Conservation (phyloP, 495 filamentous ascomycete genomes). For the Aspergillus mulundensis region DNA sequence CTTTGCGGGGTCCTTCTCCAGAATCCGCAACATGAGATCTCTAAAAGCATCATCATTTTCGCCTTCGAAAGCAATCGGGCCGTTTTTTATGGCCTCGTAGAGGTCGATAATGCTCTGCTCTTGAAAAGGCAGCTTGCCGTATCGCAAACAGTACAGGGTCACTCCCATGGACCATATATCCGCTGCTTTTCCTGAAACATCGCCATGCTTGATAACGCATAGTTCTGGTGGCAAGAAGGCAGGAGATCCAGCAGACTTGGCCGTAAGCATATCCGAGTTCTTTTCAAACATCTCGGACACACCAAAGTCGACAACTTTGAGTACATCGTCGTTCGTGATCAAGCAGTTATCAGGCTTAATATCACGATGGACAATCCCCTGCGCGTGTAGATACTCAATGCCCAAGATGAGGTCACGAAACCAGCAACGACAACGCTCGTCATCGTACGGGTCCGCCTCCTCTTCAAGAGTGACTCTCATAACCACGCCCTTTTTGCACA, state of each 20-base stretch:
- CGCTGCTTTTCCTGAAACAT: slow-evolving; percentile 81
- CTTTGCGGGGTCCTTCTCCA: slow-evolving; percentile 74
- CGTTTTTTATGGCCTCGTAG: slow-evolving; percentile 79
- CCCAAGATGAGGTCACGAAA: slow-evolving; percentile 94
- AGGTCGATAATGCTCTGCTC: slow-evolving; percentile 73
- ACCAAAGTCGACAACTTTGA: slow-evolving; percentile 97
- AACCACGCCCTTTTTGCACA: slow-evolving; percentile 96
- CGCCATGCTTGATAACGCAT: slow-evolving; percentile 82
- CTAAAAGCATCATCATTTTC: slow-evolving; percentile 55
- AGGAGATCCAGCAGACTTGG: slow-evolving; percentile 91
- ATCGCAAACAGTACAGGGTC: slow-evolving; percentile 87
- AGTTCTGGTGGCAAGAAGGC: slow-evolving; percentile 94
- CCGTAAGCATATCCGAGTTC: slow-evolving; percentile 80
- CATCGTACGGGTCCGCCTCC: slow-evolving; percentile 73
- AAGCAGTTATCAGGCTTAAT: slow-evolving; percentile 98
- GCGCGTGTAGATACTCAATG: slow-evolving; percentile 93
- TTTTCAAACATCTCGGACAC: slow-evolving; percentile 99
- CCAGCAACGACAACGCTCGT: slow-evolving; percentile 82
- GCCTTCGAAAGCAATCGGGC: slow-evolving; percentile 45
- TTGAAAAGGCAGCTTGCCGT: slow-evolving; percentile 83
- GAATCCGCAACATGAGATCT: slow-evolving; percentile 61
- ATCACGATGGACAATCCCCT: slow-evolving; percentile 93
- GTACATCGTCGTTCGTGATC: slow-evolving; percentile 80
- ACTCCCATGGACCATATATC: slow-evolving; percentile 99
- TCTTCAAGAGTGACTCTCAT: slow-evolving; percentile 96